phyloP scores from a whole-genome alignment of 2,329 filamentous ascomycete species.

The Aureobasidium musti region DNA sequence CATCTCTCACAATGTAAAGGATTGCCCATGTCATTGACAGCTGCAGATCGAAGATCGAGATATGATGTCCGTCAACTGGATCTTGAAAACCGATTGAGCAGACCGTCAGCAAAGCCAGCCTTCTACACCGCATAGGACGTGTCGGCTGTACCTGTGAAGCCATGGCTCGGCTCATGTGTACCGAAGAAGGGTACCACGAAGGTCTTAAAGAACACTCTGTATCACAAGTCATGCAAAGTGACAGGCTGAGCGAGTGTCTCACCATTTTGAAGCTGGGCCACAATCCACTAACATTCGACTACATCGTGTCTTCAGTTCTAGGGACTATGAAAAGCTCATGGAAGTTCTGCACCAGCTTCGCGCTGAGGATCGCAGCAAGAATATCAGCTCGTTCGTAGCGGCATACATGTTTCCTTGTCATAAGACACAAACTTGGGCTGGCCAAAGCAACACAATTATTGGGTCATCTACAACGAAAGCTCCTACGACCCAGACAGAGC shows the following conservation, averaged over 20 bases:
- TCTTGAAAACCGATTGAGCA: too few species aligned
- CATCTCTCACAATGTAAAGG: too few species aligned
- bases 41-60: too few species aligned
- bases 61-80: too few species aligned
- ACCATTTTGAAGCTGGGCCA: background rate
- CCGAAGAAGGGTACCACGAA: slow-evolving; percentile 1
- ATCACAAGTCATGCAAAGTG: background rate
- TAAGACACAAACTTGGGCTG: background rate
- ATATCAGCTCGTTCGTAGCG: background rate
- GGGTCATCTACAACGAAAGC: slow-evolving; percentile 1
- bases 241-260: slow-evolving; percentile 2
- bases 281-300: background rate
- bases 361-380: too few species aligned
- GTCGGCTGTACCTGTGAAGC: background rate
- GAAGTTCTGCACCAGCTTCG: too few species aligned
- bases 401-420: background rate
- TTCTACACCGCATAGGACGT: background rate
- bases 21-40: too few species aligned
- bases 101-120: slow-evolving; percentile 6
- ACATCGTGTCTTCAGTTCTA: slow-evolving; percentile 1
- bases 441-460: background rate
- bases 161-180: slow-evolving; percentile 5
- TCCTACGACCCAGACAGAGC: too few species aligned
- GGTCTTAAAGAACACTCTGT: background rate
- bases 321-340: too few species aligned